Conservation (phyloP, 1,284 basidiomycete species). For the Cerrena zonata region DNA sequence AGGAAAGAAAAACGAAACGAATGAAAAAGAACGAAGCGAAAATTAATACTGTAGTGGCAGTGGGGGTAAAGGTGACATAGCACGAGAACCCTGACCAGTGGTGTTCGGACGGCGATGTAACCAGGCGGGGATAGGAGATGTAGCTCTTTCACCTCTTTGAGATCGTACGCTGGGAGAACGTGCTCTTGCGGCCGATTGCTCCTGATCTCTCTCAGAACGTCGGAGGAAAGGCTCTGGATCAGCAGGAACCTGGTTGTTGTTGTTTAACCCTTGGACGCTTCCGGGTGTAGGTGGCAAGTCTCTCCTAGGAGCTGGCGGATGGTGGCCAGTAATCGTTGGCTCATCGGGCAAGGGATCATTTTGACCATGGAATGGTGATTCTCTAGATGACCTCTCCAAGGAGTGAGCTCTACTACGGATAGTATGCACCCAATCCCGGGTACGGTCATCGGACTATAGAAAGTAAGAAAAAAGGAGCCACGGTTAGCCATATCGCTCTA, state of each 20-base stretch:
- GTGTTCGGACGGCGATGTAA: slow-evolving; percentile 3
- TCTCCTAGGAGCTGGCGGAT: neutral
- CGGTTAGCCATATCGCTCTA: neutral
- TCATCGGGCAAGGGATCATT: neutral
- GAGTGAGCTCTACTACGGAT: slow-evolving; percentile 11
- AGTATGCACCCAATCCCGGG: slow-evolving; percentile 25
- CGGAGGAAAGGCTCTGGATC: neutral
- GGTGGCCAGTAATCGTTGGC: neutral
- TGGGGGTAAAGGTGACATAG: slow-evolving; percentile 1
- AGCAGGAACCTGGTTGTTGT: neutral
- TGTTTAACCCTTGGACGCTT: neutral
- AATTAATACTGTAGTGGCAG: neutral
- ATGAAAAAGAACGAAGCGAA: neutral
- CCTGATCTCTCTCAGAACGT: neutral
- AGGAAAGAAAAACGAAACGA: neutral
- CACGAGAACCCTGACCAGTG: neutral
- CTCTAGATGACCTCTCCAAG: neutral
- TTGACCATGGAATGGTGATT: neutral
- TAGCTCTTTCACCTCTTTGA: neutral
- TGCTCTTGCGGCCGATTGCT: neutral
- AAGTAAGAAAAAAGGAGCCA: slow-evolving; percentile 7
- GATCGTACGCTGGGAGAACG: no score
- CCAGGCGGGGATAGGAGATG: slow-evolving; percentile 3
- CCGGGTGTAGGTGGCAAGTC: neutral
- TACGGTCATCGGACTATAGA: slow-evolving; percentile 20